Evolutionary conservation across 2,329 filamentous ascomycete species (phyloP).

Genomic region (Eutypella sp.): DNA sequence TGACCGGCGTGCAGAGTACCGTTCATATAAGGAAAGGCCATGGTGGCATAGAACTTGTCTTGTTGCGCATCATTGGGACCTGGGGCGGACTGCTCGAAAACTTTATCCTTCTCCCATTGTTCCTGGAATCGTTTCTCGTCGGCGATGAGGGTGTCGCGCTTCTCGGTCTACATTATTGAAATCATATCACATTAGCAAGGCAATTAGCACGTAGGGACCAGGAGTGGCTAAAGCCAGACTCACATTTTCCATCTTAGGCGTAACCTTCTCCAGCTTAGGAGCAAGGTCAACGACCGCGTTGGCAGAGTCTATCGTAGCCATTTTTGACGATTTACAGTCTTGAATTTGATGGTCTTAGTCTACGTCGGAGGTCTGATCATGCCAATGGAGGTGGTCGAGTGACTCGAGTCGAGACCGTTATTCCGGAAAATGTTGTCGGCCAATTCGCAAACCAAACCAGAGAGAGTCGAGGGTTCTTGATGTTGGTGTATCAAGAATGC

Average conservation of each 20-base stretch:
- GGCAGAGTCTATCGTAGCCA: background rate
- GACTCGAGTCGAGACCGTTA: background rate
- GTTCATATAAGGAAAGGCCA: conserved; percentile 55
- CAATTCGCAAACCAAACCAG: no score
- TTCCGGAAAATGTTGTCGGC: no score
- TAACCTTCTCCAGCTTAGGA: background rate
- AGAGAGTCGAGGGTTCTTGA: no score
- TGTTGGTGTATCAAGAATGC: background rate
- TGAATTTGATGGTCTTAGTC: background rate
- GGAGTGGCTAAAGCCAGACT: background rate
- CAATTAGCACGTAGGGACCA: background rate
- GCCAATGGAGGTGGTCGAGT: background rate
- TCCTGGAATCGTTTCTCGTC: conserved; percentile 91
- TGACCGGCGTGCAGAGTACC: conserved; percentile 87
- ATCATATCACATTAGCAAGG: background rate
- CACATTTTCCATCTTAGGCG: background rate
- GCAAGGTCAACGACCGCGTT: background rate
- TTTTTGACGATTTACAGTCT: background rate
- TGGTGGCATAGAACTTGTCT: conserved; percentile 79
- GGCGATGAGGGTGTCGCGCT: conserved; percentile 74
- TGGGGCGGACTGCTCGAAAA: conserved; percentile 82
- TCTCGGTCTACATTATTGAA: conserved; percentile 57
- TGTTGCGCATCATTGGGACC: conserved; percentile 75
- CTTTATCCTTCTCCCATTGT: conserved; percentile 68
- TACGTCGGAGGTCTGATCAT: background rate